These are phyloP conservation scores for Komagataella kurtzmanii DNA, from an alignment of 805 yeast species.

Conservation along the genomic window DNA sequence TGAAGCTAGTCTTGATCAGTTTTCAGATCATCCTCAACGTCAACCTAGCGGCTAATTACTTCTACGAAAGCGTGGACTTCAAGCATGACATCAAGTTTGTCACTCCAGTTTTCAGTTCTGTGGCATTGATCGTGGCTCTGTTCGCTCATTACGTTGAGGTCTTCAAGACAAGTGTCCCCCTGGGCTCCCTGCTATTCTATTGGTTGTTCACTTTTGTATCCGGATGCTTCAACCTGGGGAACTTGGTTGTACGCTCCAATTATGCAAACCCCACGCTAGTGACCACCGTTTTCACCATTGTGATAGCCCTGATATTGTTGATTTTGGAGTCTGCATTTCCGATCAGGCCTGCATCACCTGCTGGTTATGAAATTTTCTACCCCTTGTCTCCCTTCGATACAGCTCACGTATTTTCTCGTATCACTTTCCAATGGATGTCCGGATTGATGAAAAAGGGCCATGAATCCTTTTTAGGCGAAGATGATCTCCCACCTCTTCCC, in stretches of 20 bases:
- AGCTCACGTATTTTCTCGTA: conserved; percentile 36
- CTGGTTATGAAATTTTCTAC: conserved; percentile 14
- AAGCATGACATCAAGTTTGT: conserved; percentile 14
- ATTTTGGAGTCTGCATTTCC: conserved; percentile 28
- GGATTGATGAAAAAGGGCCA: conserved; percentile 42
- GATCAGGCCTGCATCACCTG: conserved; percentile 14
- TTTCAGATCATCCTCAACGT: conserved; percentile 25
- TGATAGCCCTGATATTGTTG: conserved; percentile 27
- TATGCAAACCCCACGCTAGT: conserved; percentile 9
- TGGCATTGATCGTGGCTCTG: conserved; percentile 36
- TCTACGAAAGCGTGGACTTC: conserved; percentile 11
- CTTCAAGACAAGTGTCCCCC: conserved; percentile 49
- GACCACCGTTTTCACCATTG: conserved; percentile 18
- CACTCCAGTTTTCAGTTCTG: conserved; percentile 18
- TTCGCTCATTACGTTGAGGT: conserved; percentile 61
- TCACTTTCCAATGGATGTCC: conserved; percentile 49
- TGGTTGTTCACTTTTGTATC: conserved; percentile 53
- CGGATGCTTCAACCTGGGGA: conserved; percentile 29
- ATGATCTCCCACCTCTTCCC: conserved; percentile 77
- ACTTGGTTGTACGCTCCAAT: conserved; percentile 23
- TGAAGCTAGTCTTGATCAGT: conserved; percentile 24
- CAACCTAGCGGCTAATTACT: conserved; percentile 7
- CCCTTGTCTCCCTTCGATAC: conserved; percentile 28
- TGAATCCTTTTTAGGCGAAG: conserved; percentile 25
- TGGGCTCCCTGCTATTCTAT: conserved; percentile 54